Evolutionary conservation across 768 basidiomycete genomes (phyloP), one percentile per base, ranked within the genome.

Genomic region (Mycena indigotica): DNA sequence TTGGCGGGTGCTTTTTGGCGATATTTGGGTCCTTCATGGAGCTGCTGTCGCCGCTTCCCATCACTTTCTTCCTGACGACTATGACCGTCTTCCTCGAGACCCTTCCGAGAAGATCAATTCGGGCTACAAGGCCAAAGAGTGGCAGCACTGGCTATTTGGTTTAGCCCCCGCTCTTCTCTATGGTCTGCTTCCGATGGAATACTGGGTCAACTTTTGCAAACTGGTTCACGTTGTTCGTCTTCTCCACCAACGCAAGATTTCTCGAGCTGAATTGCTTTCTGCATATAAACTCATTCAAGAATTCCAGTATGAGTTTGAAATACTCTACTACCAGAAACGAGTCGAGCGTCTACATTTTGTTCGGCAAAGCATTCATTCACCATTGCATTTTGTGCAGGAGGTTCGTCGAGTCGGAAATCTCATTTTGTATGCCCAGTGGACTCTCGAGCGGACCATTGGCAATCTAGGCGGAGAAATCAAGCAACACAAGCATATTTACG

Each of bases 71-170:
- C 66, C 66, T 19, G 59, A 64, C 4, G 68, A 61, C 2, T 70
- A 66, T 58, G 66, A 66, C 50, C 55, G 60, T 1, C 64, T 68
- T 2, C 72, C 71, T 16, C 66, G 68, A 8, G 69, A 72, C 44
- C 63, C 66, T 21, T 66, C 66, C 2, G 57, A 71, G 55, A 72
- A 72, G 30, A 62, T 69, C 6, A 62, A 56, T 25, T 67, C 65
- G 23, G 67, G 68, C 2, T 70, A 69, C 52, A 72, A 70, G 39
- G 66, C 66, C 5, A 60, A 56, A 46, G 70, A 71, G 55, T 69
- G 32, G 23, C 44, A 59, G 3, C 23, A 61, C 19, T 68, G 65
- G 29, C 19, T 69, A n/a, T 65, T 57, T 29, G 60, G 67, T 16
- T 55, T 71, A 2, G 66, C 60, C 1, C 71, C 67, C 0, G 67